Percentiles rank a stretch among this genome's conserved stretches.
phyloP scores from a whole-genome alignment of 768 basidiomycete species.

The Suillus luteus region DNA sequence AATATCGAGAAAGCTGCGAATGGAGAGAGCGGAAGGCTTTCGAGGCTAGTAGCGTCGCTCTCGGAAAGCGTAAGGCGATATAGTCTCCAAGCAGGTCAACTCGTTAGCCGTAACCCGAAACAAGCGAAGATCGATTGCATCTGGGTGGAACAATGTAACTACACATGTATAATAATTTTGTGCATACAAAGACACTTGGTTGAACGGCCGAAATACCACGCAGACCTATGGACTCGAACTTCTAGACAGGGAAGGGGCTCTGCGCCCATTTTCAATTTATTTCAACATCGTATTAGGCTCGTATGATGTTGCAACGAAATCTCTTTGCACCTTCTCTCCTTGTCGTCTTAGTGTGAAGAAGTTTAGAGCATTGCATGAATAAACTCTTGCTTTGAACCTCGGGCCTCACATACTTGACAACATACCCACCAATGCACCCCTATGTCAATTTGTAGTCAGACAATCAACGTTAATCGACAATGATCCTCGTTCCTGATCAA shows the following conservation, averaged over 20 bases:
- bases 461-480: not conserved
- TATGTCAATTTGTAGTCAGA: not conserved
- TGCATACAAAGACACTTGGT: not conserved
- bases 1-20: constrained; percentile 76
- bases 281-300: not conserved
- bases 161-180: not conserved
- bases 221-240: not conserved
- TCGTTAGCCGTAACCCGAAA: not conserved
- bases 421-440: not conserved
- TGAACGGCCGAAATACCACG: not conserved
- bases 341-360: not conserved
- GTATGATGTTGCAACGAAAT: not conserved
- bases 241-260: not conserved
- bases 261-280: not conserved
- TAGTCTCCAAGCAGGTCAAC: not conserved
- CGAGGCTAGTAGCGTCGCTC: constrained; percentile 28
- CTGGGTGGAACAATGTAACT: not conserved
- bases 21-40: constrained; percentile 62
- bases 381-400: not conserved
- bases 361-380: not conserved
- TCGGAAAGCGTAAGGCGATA: constrained; percentile 6
- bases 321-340: not conserved
- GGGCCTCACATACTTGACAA: not conserved
- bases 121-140: not conserved
- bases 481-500: not conserved